phyloP scores from a whole-genome alignment of 495 filamentous ascomycete genomes.

The Platismatia glauca region DNA sequence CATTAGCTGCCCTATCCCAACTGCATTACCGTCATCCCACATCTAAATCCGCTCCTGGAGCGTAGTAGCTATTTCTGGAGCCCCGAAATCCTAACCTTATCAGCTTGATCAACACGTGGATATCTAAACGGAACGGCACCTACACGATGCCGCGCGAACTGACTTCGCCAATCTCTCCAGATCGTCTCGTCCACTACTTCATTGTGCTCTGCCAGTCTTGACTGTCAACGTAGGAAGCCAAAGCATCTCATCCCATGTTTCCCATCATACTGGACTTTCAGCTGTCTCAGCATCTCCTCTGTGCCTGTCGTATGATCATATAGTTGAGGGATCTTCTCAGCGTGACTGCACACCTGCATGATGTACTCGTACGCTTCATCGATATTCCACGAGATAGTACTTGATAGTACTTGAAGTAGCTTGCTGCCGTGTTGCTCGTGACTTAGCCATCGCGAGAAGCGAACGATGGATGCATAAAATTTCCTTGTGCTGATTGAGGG shows the following conservation, averaged over 20 bases:
- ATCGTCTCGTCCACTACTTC: neutral
- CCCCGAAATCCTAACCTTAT: neutral
- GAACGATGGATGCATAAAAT: neutral
- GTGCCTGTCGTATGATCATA: neutral
- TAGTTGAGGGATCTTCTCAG: neutral
- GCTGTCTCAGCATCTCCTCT: neutral
- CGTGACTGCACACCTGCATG: neutral
- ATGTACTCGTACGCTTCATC: slow-evolving; percentile 1
- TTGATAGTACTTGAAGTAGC: neutral
- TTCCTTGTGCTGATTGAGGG: neutral
- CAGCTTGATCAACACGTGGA: neutral
- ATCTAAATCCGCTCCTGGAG: neutral
- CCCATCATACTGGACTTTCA: slow-evolving; percentile 1
- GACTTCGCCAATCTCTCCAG: neutral
- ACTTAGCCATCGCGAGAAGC: neutral
- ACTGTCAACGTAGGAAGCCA: neutral
- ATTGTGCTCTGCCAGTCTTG: neutral
- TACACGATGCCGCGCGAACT: neutral
- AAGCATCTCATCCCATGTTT: neutral
- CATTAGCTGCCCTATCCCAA: neutral
- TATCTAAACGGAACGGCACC: neutral
- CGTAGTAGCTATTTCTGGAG: neutral
- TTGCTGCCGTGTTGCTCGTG: neutral
- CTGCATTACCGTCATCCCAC: neutral
- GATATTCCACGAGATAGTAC: neutral